Conservation (phyloP, 2,329 filamentous ascomycete genomes). For the Aphanoascus verrucosus region DNA sequence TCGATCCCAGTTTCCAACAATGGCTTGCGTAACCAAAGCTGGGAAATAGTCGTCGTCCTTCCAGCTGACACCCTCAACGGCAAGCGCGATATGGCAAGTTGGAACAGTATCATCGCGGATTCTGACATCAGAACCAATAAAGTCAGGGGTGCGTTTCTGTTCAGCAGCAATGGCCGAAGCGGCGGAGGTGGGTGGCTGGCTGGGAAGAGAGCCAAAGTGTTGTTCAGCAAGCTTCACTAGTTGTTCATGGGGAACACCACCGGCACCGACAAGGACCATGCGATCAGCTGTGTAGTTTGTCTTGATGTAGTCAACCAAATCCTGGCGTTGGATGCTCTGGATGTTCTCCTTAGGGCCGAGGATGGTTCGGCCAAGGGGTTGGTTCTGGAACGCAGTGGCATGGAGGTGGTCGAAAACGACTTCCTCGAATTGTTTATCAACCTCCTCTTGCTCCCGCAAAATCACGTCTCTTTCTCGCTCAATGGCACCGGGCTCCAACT, state of each 20-base stretch:
- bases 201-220: slow-evolving; percentile 74
- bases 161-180: slow-evolving; percentile 60
- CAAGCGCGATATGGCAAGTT: slow-evolving; percentile 94
- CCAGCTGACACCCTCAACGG: slow-evolving; percentile 99
- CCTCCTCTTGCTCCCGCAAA: slow-evolving; percentile 95
- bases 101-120: slow-evolving; percentile 93
- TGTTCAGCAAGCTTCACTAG: slow-evolving; percentile 94
- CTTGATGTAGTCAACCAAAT: slow-evolving; percentile 94
- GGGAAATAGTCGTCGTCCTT: slow-evolving; percentile 99
- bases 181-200: slow-evolving; percentile 61
- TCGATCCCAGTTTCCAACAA: slow-evolving; percentile 99
- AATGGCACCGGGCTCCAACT: slow-evolving; percentile 83
- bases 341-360: slow-evolving; percentile 98
- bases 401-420: slow-evolving; percentile 99
- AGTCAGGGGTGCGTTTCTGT: slow-evolving; percentile 80
- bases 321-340: slow-evolving; percentile 81
- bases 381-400: slow-evolving; percentile 92
- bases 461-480: slow-evolving; percentile 99
- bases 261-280: slow-evolving; percentile 95
- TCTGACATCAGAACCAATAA: slow-evolving; percentile 90
- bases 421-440: slow-evolving; percentile 99
- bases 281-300: slow-evolving; percentile 99
- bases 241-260: slow-evolving; percentile 85
- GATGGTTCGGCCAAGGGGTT: slow-evolving; percentile 94
- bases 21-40: slow-evolving; percentile 91